Conservation (phyloP, 805 yeast species). For the Hanseniaspora lachancei region DNA sequence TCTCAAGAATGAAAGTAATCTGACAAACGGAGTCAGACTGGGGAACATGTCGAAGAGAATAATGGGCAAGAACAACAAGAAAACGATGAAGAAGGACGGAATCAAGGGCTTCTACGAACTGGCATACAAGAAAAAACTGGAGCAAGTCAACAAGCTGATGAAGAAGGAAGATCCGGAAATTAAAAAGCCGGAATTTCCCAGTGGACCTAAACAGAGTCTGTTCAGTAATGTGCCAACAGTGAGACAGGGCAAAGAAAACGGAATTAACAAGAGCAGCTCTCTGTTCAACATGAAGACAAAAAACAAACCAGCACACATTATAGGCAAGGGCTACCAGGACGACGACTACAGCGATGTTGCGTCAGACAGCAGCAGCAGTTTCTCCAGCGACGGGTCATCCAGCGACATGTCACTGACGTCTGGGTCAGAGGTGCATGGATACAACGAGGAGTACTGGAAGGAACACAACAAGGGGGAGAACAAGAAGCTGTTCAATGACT, state of each 20-base stretch:
- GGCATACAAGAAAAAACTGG: constrained; percentile 7
- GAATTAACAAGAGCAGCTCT: constrained; percentile 7
- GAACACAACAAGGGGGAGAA: not conserved
- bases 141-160: not conserved
- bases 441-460: constrained; percentile 13
- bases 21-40: constrained; percentile 26
- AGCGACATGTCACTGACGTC: constrained; percentile 24
- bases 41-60: constrained; percentile 27
- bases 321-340: not conserved
- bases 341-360: constrained; percentile 5
- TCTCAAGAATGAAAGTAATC: constrained; percentile 18
- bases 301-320: not conserved
- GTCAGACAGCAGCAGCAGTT: constrained; percentile 3
- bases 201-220: not conserved
- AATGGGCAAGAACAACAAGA: constrained; percentile 19
- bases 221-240: not conserved
- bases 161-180: not conserved
- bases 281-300: not conserved
- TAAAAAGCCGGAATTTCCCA: not conserved
- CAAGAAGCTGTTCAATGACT: not conserved
- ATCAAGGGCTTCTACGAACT: constrained; percentile 25
- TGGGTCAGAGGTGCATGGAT: constrained; percentile 19
- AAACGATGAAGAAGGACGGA: constrained; percentile 25
- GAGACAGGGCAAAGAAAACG: not conserved
- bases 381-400: not conserved